Base-by-base conservation (phyloP, 805 yeast species). In the Isabelozyma gotoi region DNA sequence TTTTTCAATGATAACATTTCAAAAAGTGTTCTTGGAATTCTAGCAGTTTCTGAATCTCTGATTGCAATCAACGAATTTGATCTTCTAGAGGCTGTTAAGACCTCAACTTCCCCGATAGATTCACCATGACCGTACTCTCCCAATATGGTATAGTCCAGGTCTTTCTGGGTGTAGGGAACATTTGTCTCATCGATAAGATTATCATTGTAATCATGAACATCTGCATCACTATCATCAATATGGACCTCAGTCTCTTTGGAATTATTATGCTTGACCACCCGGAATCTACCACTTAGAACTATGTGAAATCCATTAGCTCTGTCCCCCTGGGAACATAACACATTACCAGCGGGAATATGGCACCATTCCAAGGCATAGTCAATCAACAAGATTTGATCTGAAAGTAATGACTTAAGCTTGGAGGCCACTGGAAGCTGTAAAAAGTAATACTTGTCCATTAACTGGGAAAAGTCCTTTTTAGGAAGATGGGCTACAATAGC, bases 311-410 rank as follows among this genome's bases (percentile, higher is more conserved):
- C 96, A 59, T 89, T 91, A 0, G 98, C 96, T 15, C 78, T 77
- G 41, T 88, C 94, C 1, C 89, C 95, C 59, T 92, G 94, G 2
- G 81, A 76, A 55, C 86, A 89, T 16, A 94, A 63, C 0, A 84
- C 75, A 39, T 84, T 84, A 0, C 97, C 96, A 1, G 97, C 92
- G n/a, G 82, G 82, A 10, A 87, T 73, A 46, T 89, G 96, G 33
- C 91, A 81, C 98, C 98, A 92, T 62, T 94, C 99, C 40, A 94
- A 68, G 0, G 97, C 96, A 63, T 87, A 88, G 57, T 92, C 98
- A 34, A 94, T 78, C 43, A 85, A 80, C 32, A 86, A 63, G 32
- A 92, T 71, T 43, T 85, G 79, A 20, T 77, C 69, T 20, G 91
- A 84, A 33, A 94, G 63, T 2, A 86, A 72, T n/a, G 72, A 73